Evolutionary conservation across 2,329 filamentous ascomycete species (phyloP), one percentile per base, ranked within the genome.

Genomic region (Neonectria punicea): DNA sequence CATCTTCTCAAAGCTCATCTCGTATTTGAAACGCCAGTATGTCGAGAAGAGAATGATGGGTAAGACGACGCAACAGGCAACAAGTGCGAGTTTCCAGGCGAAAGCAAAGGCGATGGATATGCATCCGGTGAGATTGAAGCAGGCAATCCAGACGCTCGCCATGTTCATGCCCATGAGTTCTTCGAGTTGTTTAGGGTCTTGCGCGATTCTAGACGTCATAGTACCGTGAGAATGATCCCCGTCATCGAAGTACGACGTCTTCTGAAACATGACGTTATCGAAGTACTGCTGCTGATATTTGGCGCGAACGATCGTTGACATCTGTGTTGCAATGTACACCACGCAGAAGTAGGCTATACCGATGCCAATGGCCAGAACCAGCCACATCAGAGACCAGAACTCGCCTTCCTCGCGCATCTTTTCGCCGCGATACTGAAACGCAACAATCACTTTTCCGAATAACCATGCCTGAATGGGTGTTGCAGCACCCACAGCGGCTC

Each of bases 21-120:
- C 90, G 69, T 87, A 87, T 66, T 80, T 83, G 68, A 88, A 78
- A 1, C 86, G 83, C 76, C 82, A 85, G 71, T 82, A 89, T 0
- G 82, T 83, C 0, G 83, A 81, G 5, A 76, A 59, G 4, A 88
- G 68, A 49, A 83, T 80, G 22, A 88, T 74, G 0, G 86, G 86
- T 58, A 87, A 77, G 6, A 86, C 85, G 9, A 91, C 87, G 70
- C 88, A 91, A 9, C 89, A 80, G 0, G 87, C 85, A 0, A 94
- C 89, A 0, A 93, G 79, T 0, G 90, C 88, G 9, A 95, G 82
- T 75, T 93, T 94, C 92, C 92, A 94, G 1, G 90, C 90, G 74
- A 91, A 93, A 4, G 85, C 82, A 71, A 93, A 93, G 1, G 90
- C 85, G 56, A 94, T 90, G 47, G 85, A 81, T 14, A 93, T 78